phyloP scores from a whole-genome alignment of 805 yeast genomes.

The Jamesozyma jinghongensis region DNA sequence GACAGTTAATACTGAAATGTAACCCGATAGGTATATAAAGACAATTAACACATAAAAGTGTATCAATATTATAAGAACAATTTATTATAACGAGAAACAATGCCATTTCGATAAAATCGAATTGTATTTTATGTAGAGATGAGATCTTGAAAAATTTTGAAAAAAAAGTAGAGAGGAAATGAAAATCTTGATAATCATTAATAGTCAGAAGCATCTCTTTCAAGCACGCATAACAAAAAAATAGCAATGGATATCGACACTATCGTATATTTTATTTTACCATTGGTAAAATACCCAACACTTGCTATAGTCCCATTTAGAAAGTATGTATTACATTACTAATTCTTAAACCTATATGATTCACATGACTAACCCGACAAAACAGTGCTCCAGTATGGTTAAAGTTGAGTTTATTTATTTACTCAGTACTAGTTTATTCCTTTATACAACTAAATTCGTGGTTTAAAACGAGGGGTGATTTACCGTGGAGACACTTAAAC shows the following conservation, averaged over 20 bases:
- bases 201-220: too few species aligned
- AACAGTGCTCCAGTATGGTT: not conserved
- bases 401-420: constrained; percentile 1
- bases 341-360: not conserved
- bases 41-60: too few species aligned
- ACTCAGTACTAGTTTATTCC: constrained; percentile 7
- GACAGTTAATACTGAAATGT: constrained; percentile 43
- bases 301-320: constrained; percentile 7
- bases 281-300: constrained; percentile 17
- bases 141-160: too few species aligned
- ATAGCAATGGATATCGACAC: constrained; percentile 17
- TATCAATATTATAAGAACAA: too few species aligned
- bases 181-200: too few species aligned
- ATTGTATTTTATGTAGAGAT: too few species aligned
- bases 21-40: constrained; percentile 1
- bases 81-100: too few species aligned
- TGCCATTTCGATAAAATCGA: too few species aligned
- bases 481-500: constrained; percentile 7
- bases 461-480: constrained; percentile 6
- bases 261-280: constrained; percentile 11
- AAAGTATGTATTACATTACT: constrained; percentile 3
- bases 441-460: constrained; percentile 5
- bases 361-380: constrained; percentile 1
- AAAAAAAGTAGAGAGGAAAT: too few species aligned
- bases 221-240: too few species aligned